Conservation (phyloP, 1,284 basidiomycete species). For the Pseudozyma hubeiensis region DNA sequence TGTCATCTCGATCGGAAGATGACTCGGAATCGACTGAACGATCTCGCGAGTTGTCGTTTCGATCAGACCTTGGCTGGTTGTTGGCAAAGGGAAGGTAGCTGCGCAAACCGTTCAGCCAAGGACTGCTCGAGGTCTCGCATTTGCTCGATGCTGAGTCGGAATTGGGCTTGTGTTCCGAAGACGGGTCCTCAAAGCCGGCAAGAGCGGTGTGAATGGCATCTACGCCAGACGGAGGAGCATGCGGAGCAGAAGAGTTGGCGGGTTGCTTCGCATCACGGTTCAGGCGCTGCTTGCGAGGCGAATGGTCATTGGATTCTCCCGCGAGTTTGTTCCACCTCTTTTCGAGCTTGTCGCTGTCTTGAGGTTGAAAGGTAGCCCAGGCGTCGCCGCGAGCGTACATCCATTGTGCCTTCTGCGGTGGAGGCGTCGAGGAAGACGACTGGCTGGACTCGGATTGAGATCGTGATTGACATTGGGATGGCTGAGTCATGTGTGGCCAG, state of each 20-base stretch:
- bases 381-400: slow-evolving; percentile 60
- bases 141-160: not conserved
- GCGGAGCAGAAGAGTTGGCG: slow-evolving; percentile 1
- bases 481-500: slow-evolving; percentile 10
- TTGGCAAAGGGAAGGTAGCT: slow-evolving; percentile 15
- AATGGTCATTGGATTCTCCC: slow-evolving; percentile 22
- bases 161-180: slow-evolving; percentile 5
- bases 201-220: slow-evolving; percentile 42
- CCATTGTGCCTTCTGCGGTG: slow-evolving; percentile 52
- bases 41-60: not conserved
- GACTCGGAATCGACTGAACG: slow-evolving; percentile 15
- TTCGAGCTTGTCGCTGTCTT: slow-evolving; percentile 59
- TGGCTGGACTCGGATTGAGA: slow-evolving; percentile 4
- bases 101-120: slow-evolving; percentile 17
- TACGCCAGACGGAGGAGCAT: slow-evolving; percentile 47
- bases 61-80: not conserved
- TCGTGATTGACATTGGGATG: not conserved
- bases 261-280: slow-evolving; percentile 7
- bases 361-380: slow-evolving; percentile 60
- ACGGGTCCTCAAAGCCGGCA: slow-evolving; percentile 11
- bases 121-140: not conserved
- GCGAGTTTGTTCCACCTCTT: slow-evolving; percentile 47
- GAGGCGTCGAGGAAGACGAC: slow-evolving; percentile 11
- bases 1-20: slow-evolving; percentile 2
- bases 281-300: slow-evolving; percentile 1